A percentile compares a stretch with the other conserved stretches of the same genome.
These are phyloP conservation scores for Dunaliella primolecta DNA, from an alignment of 139 green algal genomes.

Conservation along the genomic window DNA sequence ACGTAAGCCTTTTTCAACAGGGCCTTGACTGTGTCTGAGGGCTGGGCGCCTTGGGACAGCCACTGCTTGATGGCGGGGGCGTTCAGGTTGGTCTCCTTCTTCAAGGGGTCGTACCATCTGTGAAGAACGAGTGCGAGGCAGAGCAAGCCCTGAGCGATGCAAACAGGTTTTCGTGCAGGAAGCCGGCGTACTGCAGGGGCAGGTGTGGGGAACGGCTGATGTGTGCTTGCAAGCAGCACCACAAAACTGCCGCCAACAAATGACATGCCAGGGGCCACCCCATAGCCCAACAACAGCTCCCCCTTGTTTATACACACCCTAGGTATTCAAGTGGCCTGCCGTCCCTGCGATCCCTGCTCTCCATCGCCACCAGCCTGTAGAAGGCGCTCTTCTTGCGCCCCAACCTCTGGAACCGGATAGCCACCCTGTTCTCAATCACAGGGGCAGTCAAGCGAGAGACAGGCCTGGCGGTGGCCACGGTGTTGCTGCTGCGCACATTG, in stretches of 20 bases:
- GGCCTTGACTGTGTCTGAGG: constrained; percentile 78
- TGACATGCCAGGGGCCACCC: neutral
- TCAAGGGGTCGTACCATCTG: constrained; percentile 36
- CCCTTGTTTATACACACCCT: constrained; percentile 65
- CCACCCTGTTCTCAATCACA: constrained; percentile 70
- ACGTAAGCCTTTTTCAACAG: constrained; percentile 80
- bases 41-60: constrained; percentile 79
- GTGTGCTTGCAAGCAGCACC: neutral
- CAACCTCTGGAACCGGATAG: constrained; percentile 85
- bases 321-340: constrained; percentile 82
- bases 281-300: neutral
- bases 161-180: too few species aligned
- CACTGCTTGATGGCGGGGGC: constrained; percentile 94
- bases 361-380: constrained; percentile 89
- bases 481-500: neutral
- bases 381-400: constrained; percentile 86
- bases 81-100: constrained; percentile 85
- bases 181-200: too few species aligned
- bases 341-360: constrained; percentile 79
- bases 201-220: neutral
- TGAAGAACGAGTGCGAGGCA: neutral
- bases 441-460: constrained; percentile 19
- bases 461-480: constrained; percentile 17
- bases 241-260: neutral
- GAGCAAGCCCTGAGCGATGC: neutral